phyloP scores from a whole-genome alignment of 2,329 filamentous ascomycete genomes.

The Aspergillus sp. region DNA sequence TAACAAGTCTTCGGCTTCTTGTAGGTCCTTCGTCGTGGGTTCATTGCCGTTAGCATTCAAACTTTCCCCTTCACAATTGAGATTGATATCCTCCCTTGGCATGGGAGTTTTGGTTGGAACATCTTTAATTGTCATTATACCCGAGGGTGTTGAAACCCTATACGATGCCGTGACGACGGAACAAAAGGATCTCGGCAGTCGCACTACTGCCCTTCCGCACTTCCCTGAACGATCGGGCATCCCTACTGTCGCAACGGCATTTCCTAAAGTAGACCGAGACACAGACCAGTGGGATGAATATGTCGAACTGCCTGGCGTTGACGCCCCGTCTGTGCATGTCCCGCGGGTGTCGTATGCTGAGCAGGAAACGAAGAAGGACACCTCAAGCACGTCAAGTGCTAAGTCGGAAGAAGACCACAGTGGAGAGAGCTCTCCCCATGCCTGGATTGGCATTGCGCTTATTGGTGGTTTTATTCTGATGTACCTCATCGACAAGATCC shows the following conservation, averaged over 20 bases:
- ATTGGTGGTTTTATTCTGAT: conserved; percentile 90
- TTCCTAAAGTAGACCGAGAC: background rate
- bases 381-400: conserved; percentile 33
- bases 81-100: conserved; percentile 86
- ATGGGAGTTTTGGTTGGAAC: conserved; percentile 94
- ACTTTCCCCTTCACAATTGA: conserved; percentile 80
- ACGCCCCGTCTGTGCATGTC: conserved; percentile 19
- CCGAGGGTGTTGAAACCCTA: conserved; percentile 90
- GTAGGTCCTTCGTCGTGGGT: conserved; percentile 89
- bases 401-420: conserved; percentile 40
- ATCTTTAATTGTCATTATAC: conserved; percentile 94
- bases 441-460: conserved; percentile 82
- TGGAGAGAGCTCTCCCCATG: conserved; percentile 59
- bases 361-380: conserved; percentile 24
- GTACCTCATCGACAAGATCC: conserved; percentile 90
- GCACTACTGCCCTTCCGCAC: conserved; percentile 25
- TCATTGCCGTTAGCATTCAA: conserved; percentile 86
- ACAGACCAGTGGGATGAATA: background rate
- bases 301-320: background rate
- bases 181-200: conserved; percentile 33
- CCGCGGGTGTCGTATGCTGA: conserved; percentile 24
- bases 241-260: conserved; percentile 16
- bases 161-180: conserved; percentile 55
- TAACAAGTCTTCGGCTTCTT: conserved; percentile 11
- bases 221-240: conserved; percentile 28